phyloP scores from a whole-genome alignment of 805 yeast genomes.

The Candida caryicola region DNA sequence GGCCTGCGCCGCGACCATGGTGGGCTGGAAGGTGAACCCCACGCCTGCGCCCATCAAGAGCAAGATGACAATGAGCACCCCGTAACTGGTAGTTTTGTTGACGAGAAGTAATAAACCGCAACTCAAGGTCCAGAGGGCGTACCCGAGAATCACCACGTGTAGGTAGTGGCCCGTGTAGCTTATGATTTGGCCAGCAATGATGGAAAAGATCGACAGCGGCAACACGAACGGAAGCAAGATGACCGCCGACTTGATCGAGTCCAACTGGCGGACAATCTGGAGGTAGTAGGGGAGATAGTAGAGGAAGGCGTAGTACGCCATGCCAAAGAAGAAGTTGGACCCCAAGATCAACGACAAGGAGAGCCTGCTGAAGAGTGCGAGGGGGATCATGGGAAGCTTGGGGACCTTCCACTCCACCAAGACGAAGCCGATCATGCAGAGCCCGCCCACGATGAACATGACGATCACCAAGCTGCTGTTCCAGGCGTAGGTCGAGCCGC shows the following conservation, averaged over 20 bases:
- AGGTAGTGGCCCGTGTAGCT: constrained; percentile 18
- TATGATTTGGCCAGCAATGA: constrained; percentile 19
- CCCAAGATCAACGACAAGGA: constrained; percentile 20
- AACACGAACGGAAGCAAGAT: constrained; percentile 26
- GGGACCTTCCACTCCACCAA: constrained; percentile 29
- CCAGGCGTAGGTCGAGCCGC: constrained; percentile 16
- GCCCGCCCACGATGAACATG: constrained; percentile 18
- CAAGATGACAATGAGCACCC: constrained; percentile 22
- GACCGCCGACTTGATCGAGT: constrained; percentile 19
- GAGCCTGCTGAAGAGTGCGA: constrained; percentile 19
- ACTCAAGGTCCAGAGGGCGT: constrained; percentile 22
- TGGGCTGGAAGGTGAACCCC: constrained; percentile 26
- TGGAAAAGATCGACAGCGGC: constrained; percentile 17
- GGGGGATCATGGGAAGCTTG: constrained; percentile 33
- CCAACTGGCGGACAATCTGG: constrained; percentile 21
- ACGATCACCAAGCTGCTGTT: constrained; percentile 12
- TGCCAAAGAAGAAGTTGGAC: constrained; percentile 27
- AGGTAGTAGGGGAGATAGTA: constrained; percentile 25
- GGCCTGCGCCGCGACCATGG: constrained; percentile 27
- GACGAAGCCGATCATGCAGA: constrained; percentile 18
- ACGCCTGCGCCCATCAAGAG: constrained; percentile 20
- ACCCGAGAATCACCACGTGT: constrained; percentile 19
- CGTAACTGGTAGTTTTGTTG: constrained; percentile 17
- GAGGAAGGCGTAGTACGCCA: constrained; percentile 22
- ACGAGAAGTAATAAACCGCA: constrained; percentile 23